Percentiles rank a stretch among this genome's conserved stretches.
Conservation (phyloP, 257 asterid genomes). For the Solanum chilense region DNA sequence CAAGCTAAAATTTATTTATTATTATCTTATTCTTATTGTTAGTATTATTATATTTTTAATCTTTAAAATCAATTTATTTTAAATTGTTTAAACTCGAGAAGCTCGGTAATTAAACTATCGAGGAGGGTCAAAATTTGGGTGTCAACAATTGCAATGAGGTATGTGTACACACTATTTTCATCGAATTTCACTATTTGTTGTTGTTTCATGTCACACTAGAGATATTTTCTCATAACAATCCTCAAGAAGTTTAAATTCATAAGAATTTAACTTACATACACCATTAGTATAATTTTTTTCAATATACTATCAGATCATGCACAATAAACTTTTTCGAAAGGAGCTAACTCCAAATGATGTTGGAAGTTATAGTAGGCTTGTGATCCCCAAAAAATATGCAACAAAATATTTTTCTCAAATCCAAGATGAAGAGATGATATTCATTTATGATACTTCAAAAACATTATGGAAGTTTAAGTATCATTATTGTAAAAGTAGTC, state of each 20-base stretch:
- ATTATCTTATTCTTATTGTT: no score
- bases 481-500: slow-evolving; percentile 43
- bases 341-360: slow-evolving; percentile 61
- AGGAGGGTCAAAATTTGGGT: no score
- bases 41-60: no score
- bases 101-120: no score
- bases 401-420: slow-evolving; percentile 25
- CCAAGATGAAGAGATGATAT: slow-evolving; percentile 22
- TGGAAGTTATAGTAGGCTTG: background rate
- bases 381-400: slow-evolving; percentile 25
- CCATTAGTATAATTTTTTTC: background rate
- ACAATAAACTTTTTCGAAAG: slow-evolving; percentile 23
- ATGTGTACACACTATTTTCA: background rate
- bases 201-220: background rate
- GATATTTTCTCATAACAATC: background rate
- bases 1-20: no score
- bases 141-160: background rate
- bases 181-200: no score
- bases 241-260: background rate
- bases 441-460: slow-evolving; percentile 21
- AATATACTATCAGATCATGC: background rate
- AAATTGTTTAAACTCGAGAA: no score
- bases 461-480: slow-evolving; percentile 26
- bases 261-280: background rate
- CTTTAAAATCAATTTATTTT: no score